Evolutionary conservation across 2,329 filamentous ascomycete genomes (phyloP).

Genomic region (Fusarium sp.): DNA sequence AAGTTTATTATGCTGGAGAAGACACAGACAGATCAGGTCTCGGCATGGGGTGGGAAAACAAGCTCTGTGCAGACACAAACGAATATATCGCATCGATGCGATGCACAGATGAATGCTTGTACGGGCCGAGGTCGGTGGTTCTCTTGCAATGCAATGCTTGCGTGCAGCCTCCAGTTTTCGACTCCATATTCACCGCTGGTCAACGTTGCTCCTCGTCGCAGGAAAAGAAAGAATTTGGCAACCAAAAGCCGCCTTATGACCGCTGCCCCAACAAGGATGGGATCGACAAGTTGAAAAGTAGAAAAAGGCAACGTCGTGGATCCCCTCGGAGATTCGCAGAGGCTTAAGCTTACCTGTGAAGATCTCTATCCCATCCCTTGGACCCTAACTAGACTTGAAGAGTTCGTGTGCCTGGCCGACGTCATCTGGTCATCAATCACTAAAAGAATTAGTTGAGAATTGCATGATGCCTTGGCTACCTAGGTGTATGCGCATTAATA

Average conservation of each 20-base stretch:
- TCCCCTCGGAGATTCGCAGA: slow-evolving; percentile 29
- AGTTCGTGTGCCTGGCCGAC: slow-evolving; percentile 31
- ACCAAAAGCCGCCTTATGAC: slow-evolving; percentile 27
- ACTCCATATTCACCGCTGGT: slow-evolving; percentile 7
- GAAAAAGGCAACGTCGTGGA: slow-evolving; percentile 11
- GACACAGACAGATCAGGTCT: slow-evolving; percentile 28
- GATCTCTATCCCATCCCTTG: slow-evolving; percentile 34
- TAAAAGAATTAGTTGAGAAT: too few relatives aligned
- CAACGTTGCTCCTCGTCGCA: slow-evolving; percentile 14
- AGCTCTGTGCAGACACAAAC: background rate
- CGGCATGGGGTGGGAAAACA: slow-evolving; percentile 20
- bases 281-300: slow-evolving; percentile 24
- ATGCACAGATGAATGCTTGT: slow-evolving; percentile 18
- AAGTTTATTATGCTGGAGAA: background rate
- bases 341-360: slow-evolving; percentile 41
- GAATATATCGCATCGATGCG: slow-evolving; percentile 18
- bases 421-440: slow-evolving; percentile 29
- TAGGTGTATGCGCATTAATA: slow-evolving; percentile 6
- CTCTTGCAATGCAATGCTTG: background rate
- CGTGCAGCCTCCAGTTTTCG: slow-evolving; percentile 4
- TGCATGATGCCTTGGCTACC: too few relatives aligned
- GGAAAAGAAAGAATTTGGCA: background rate
- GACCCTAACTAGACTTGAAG: slow-evolving; percentile 31
- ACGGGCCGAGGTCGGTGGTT: slow-evolving; percentile 32
- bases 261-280: slow-evolving; percentile 22